phyloP scores from a whole-genome alignment of 2,329 filamentous ascomycete genomes.

The Sarocladiaceae sp. region DNA sequence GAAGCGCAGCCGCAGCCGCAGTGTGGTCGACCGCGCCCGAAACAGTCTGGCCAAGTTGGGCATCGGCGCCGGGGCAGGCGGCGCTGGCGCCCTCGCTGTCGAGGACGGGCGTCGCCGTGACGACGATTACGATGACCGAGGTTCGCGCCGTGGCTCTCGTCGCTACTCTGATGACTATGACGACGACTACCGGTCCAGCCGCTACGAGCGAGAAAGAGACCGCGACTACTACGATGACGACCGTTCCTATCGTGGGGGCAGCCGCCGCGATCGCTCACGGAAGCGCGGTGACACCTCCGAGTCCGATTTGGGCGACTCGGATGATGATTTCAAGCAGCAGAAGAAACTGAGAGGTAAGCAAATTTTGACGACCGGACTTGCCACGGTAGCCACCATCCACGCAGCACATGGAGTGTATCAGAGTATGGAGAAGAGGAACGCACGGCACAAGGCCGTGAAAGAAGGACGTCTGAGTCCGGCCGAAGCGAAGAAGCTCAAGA shows the following conservation, averaged over 20 bases:
- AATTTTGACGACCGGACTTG: conserved; percentile 49
- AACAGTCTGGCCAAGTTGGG: conserved; percentile 57
- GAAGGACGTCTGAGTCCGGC: conserved; percentile 44
- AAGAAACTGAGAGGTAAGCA: conserved; percentile 59
- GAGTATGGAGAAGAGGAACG: conserved; percentile 51
- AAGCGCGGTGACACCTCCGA: conserved; percentile 38
- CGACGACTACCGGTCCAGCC: conserved; percentile 34
- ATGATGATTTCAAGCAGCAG: conserved; percentile 46
- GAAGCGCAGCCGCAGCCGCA: conserved; percentile 51
- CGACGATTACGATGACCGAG: conserved; percentile 38
- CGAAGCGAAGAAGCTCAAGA: conserved; percentile 51
- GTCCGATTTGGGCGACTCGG: conserved; percentile 51
- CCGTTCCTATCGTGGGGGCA: conserved; percentile 33
- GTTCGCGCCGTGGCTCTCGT: conserved; percentile 26
- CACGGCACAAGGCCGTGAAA: conserved; percentile 45
- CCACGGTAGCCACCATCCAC: conserved; percentile 54
- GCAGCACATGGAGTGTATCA: conserved; percentile 53
- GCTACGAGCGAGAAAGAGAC: conserved; percentile 20
- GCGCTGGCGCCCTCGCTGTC: conserved; percentile 26
- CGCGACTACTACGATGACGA: conserved; percentile 43
- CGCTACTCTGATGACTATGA: conserved; percentile 41
- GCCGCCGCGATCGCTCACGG: conserved; percentile 29
- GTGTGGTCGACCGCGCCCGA: conserved; percentile 57
- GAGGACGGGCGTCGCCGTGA: conserved; percentile 33
- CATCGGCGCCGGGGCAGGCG: conserved; percentile 43